Evolutionary conservation across 306 rosid genomes (phyloP).

Genomic region (Lithocarpus polystachyus): DNA sequence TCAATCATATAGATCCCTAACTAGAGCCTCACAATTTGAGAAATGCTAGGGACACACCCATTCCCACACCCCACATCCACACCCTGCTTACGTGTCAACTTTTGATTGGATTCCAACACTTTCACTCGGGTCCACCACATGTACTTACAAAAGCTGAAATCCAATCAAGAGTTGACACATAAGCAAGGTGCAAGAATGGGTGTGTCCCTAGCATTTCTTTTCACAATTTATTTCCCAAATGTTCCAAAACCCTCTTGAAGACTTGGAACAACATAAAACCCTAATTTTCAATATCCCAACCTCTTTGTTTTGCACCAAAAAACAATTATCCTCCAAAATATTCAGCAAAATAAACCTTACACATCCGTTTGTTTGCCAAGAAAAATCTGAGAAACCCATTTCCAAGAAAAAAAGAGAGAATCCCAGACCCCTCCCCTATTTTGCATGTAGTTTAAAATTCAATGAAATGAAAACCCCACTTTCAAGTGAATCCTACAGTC

Average conservation of each 20-base stretch:
- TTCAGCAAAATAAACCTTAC: background rate
- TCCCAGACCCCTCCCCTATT: background rate
- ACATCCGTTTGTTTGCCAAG: background rate
- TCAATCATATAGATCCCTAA: background rate
- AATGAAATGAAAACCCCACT: background rate
- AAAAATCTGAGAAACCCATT: background rate
- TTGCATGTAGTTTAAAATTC: background rate
- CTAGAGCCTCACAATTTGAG: too few species aligned
- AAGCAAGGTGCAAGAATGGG: too few species aligned
- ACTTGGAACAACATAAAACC: background rate
- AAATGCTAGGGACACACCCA: too few species aligned
- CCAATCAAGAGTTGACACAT: too few species aligned
- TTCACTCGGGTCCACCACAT: too few species aligned
- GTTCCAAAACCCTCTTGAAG: background rate
- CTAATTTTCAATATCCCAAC: slow-evolving; percentile 4
- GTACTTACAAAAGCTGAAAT: too few species aligned
- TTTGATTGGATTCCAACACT: too few species aligned
- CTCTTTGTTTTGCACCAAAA: background rate
- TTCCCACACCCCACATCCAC: too few species aligned
- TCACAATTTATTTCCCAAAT: too few species aligned
- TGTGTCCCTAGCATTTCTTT: too few species aligned
- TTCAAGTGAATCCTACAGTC: background rate
- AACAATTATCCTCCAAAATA: background rate
- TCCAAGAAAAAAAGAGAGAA: background rate
- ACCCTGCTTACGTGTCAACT: too few species aligned